A percentile compares a stretch with the other conserved stretches of the same genome.
phyloP scores from a whole-genome alignment of 768 basidiomycete species.

The Crassisporium funariophilum region DNA sequence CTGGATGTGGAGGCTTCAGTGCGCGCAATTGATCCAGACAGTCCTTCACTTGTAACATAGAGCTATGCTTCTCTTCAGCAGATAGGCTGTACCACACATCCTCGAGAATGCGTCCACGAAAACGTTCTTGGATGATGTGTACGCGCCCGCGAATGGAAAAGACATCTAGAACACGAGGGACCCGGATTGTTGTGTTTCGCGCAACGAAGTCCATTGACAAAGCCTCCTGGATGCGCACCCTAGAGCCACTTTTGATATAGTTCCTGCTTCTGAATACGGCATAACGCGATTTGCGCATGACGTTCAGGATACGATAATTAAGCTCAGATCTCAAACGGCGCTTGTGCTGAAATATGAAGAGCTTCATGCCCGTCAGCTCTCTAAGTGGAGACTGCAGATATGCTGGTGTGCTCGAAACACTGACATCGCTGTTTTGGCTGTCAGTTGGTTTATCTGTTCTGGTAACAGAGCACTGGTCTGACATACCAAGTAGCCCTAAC shows the following conservation, averaged over 20 bases:
- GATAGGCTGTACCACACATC: neutral
- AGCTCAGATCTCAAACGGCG: too few species aligned
- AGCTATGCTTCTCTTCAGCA: neutral
- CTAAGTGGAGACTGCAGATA: too few species aligned
- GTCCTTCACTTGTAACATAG: neutral
- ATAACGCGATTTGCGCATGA: too few species aligned
- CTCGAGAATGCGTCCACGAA: neutral
- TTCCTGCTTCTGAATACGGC: too few species aligned
- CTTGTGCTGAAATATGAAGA: too few species aligned
- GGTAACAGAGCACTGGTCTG: too few species aligned
- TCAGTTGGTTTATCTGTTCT: too few species aligned
- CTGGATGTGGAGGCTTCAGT: conserved; percentile 12
- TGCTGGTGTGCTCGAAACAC: too few species aligned
- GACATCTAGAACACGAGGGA: neutral
- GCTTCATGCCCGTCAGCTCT: too few species aligned
- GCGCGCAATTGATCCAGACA: conserved; percentile 15
- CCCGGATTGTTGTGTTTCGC: neutral
- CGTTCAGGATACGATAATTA: too few species aligned
- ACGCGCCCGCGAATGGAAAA: neutral
- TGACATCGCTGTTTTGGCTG: too few species aligned
- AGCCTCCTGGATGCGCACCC: neutral
- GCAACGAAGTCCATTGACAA: neutral
- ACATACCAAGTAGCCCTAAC: too few species aligned
- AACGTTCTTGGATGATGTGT: neutral
- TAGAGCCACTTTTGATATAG: neutral